Evolutionary conservation across 306 rosid genomes (phyloP).

Genomic region (Quercus dentata): DNA sequence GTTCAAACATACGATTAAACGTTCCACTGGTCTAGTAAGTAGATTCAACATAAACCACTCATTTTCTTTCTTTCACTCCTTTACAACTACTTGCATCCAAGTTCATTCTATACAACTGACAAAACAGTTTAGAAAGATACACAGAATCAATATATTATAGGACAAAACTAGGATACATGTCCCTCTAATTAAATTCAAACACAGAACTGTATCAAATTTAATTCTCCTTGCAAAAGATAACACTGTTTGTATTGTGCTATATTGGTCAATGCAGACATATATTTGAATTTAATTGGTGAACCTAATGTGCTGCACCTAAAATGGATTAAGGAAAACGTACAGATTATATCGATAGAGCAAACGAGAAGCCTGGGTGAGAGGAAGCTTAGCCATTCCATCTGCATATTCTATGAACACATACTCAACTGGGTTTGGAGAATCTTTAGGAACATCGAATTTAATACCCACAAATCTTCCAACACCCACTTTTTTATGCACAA

Average conservation of each 20-base stretch:
- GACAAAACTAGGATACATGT: no score
- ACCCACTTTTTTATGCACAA: conserved; percentile 95
- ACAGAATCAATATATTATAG: neutral
- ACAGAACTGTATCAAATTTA: no score
- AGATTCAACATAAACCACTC: neutral
- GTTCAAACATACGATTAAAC: neutral
- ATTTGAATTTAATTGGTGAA: no score
- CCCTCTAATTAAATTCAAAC: no score
- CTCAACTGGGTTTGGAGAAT: conserved; percentile 48
- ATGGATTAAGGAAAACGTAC: conserved; percentile 36
- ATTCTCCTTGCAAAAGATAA: no score
- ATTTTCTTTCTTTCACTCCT: no score
- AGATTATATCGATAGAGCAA: conserved; percentile 88
- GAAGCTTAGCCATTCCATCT: conserved; percentile 96
- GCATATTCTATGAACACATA: conserved; percentile 90
- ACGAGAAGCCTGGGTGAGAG: conserved; percentile 82
- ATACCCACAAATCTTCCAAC: conserved; percentile 86
- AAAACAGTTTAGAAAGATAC: neutral
- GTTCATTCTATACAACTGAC: neutral
- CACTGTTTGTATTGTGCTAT: no score
- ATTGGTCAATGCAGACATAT: no score
- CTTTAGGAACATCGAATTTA: conserved; percentile 60
- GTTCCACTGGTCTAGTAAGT: neutral
- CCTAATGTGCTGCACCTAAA: no score
- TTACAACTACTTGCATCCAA: neutral